Evolutionary conservation across 352 stramenopile genomes (phyloP).

Genomic region (Phytophthora europaea): DNA sequence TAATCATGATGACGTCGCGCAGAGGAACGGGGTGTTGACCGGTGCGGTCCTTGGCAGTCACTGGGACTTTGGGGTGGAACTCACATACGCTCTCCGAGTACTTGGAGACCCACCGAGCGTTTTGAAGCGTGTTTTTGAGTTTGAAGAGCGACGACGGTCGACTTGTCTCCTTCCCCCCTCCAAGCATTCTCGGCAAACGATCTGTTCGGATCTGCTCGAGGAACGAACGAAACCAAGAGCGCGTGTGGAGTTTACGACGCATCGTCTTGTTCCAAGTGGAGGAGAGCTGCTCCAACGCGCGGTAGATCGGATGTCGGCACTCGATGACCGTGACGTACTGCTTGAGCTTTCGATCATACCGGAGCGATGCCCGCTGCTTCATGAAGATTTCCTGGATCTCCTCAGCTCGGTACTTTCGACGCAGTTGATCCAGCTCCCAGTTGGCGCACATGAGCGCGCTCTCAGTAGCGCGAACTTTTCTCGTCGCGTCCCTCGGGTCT

Average conservation of each 20-base stretch:
- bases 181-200: conserved; percentile 48
- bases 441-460: conserved; percentile 93
- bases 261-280: conserved; percentile 90
- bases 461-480: conserved; percentile 63
- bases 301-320: conserved; percentile 94
- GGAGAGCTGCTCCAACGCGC: conserved; percentile 61
- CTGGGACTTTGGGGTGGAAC: conserved; percentile 77
- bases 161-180: conserved; percentile 34
- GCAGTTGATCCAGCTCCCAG: conserved; percentile 91
- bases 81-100: conserved; percentile 71
- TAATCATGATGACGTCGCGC: conserved; percentile 68
- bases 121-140: conserved; percentile 87
- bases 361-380: conserved; percentile 86
- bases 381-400: conserved; percentile 96
- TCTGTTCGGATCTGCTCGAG: conserved; percentile 87
- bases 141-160: conserved; percentile 72
- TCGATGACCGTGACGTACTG: conserved; percentile 92
- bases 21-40: conserved; percentile 32
- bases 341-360: conserved; percentile 90
- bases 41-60: conserved; percentile 83
- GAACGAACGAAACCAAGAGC: conserved; percentile 92
- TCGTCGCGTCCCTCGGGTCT: conserved; percentile 53
- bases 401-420: conserved; percentile 88
- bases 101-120: conserved; percentile 68
- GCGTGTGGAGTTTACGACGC: conserved; percentile 84